Evolutionary conservation across 2,329 filamentous ascomycete genomes (phyloP).

Genomic region (Aspergillus caelatus): DNA sequence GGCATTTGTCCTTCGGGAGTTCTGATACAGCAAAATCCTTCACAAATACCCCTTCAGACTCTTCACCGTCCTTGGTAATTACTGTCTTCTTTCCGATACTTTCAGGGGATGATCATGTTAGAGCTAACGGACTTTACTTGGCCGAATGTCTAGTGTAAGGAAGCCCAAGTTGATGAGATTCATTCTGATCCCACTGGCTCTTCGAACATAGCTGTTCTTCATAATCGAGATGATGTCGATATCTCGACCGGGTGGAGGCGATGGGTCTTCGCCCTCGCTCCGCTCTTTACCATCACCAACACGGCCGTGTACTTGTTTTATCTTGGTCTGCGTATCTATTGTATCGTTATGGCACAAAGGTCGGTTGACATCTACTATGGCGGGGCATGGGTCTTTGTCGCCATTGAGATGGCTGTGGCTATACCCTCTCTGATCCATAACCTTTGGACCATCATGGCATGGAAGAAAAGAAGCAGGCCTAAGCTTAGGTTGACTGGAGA

Average conservation of each 20-base stretch:
- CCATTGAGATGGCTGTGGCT: not conserved
- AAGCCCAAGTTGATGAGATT: not conserved
- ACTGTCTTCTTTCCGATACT: not conserved
- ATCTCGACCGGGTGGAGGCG: not conserved
- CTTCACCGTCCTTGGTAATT: not conserved
- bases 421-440: not conserved
- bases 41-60: not conserved
- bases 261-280: not conserved
- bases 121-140: not conserved
- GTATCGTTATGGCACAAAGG: not conserved
- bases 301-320: not conserved
- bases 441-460: not conserved
- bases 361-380: not conserved
- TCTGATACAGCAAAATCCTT: not conserved
- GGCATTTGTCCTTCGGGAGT: not conserved
- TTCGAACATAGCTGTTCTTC: not conserved
- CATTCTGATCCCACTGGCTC: not conserved
- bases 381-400: not conserved
- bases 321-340: not conserved
- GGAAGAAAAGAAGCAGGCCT: not conserved
- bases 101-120: not conserved
- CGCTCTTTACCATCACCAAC: not conserved
- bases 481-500: constrained; percentile 18
- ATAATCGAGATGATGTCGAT: not conserved
- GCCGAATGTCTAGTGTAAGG: not conserved